phyloP scores from a whole-genome alignment of 73 alveolate genomes.

The Tetrahymena malaccensis region DNA sequence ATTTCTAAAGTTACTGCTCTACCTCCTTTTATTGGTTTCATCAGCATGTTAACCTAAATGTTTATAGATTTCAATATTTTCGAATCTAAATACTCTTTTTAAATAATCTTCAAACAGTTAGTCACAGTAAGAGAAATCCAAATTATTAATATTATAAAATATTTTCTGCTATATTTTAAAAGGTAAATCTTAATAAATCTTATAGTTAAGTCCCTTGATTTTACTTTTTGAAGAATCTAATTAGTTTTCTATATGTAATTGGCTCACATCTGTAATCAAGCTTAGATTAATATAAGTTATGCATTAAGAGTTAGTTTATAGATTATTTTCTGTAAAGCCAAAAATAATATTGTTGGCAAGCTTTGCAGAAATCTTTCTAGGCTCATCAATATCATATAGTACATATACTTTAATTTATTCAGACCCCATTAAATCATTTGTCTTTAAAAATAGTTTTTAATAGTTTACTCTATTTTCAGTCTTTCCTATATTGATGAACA shows the following conservation, averaged over 20 bases:
- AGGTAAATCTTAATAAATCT: not conserved
- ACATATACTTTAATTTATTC: not conserved
- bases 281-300: not conserved
- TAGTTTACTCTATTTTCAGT: not conserved
- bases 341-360: not conserved
- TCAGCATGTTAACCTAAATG: not conserved
- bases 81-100: not conserved
- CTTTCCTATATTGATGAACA: not conserved
- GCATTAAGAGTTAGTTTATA: not conserved
- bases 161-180: not conserved
- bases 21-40: not conserved
- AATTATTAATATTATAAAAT: not conserved
- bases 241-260: not conserved
- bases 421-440: not conserved
- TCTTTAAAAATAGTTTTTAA: not conserved
- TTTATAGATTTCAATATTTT: not conserved
- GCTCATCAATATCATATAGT: not conserved
- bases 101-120: not conserved
- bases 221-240: not conserved
- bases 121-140: not conserved
- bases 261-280: not conserved
- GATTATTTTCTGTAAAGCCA: not conserved
- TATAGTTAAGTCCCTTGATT: not conserved
- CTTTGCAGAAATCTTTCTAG: not conserved
- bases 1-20: not conserved